phyloP scores from a whole-genome alignment of 768 basidiomycete species.

The Kwoniella sp. region DNA sequence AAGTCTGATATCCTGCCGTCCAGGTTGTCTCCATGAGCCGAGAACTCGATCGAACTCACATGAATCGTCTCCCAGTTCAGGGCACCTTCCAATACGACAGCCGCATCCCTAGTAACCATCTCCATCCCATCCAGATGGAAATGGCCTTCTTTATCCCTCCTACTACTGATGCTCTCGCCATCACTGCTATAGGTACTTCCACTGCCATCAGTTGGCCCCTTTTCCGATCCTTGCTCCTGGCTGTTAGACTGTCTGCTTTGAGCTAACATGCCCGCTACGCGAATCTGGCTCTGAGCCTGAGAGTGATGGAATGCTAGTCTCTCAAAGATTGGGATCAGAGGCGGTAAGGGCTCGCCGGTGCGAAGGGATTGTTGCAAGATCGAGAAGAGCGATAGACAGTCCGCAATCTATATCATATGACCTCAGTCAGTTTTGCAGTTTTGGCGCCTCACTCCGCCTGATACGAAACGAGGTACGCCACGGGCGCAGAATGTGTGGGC shows the following conservation, averaged over 20 bases:
- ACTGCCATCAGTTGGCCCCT: too few relatives aligned
- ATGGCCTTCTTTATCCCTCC: background rate
- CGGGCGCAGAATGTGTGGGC: background rate
- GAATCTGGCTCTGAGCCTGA: background rate
- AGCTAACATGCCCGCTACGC: background rate
- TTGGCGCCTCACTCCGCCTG: too few relatives aligned
- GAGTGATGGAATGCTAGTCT: constrained; percentile 37
- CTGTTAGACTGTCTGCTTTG: too few relatives aligned
- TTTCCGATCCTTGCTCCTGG: too few relatives aligned
- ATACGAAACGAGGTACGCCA: too few relatives aligned
- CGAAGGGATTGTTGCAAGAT: constrained; percentile 43
- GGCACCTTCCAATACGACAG: constrained; percentile 12
- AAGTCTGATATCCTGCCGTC: too few relatives aligned
- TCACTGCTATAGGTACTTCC: background rate
- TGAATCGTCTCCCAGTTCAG: constrained; percentile 31
- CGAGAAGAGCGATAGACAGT: constrained; percentile 43
- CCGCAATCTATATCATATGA: constrained; percentile 41
- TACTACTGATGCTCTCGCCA: background rate
- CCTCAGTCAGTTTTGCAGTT: background rate
- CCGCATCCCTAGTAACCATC: constrained; percentile 16
- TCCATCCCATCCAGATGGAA: constrained; percentile 7
- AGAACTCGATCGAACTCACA: too few relatives aligned
- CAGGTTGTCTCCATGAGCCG: too few relatives aligned
- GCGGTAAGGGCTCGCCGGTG: constrained; percentile 41
- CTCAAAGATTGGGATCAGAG: constrained; percentile 48